Conservation (phyloP, 1,284 basidiomycete genomes). For the Heliocybe sulcata region DNA sequence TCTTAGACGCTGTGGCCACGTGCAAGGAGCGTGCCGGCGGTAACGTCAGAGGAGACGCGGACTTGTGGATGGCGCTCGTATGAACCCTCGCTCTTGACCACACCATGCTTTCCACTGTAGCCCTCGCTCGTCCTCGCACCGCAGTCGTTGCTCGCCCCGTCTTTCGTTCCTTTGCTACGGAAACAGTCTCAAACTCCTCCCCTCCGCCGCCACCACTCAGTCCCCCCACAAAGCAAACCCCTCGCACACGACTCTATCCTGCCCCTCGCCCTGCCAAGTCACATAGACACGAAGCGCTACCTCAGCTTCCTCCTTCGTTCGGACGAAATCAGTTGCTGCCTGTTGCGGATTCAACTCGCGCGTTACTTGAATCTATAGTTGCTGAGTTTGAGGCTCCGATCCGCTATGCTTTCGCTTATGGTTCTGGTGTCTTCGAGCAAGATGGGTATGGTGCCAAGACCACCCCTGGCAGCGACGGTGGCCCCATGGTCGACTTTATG, state of each 20-base stretch:
- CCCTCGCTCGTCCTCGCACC: slow-evolving; percentile 10
- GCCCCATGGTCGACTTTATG: slow-evolving; percentile 92
- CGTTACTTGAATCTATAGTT: slow-evolving; percentile 73
- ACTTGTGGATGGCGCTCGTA: not conserved
- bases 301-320: slow-evolving; percentile 61
- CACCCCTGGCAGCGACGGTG: slow-evolving; percentile 22
- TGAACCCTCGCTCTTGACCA: not conserved
- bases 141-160: slow-evolving; percentile 8
- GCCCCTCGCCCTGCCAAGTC: slow-evolving; percentile 45
- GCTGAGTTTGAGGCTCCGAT: slow-evolving; percentile 78
- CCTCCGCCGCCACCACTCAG: slow-evolving; percentile 23
- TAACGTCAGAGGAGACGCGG: not conserved
- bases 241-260: slow-evolving; percentile 33
- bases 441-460: slow-evolving; percentile 48
- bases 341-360: slow-evolving; percentile 69
- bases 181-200: slow-evolving; percentile 29
- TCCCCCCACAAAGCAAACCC: slow-evolving; percentile 16
- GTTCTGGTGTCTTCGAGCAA: slow-evolving; percentile 90
- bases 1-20: no score
- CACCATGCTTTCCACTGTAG: slow-evolving; percentile 18
- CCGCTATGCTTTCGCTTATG: slow-evolving; percentile 91
- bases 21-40: not conserved
- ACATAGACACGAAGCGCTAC: slow-evolving; percentile 33
- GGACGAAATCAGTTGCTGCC: slow-evolving; percentile 78
- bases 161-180: slow-evolving; percentile 42